Conservation (phyloP, 129 eudicot genomes). For the Pittosporum tobira region DNA sequence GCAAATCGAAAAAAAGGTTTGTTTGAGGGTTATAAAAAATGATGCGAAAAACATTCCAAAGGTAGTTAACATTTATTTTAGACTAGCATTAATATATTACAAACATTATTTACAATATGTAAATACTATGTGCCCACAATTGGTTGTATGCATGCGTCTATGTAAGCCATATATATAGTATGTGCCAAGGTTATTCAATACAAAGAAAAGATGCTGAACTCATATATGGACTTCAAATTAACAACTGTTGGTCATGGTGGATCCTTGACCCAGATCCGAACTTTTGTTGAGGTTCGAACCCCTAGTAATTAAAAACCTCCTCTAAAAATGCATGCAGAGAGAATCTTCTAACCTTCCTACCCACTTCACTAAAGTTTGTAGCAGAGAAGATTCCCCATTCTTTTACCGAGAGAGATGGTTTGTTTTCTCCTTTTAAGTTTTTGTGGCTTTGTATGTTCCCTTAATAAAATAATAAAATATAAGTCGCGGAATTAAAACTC, state of each 20-base stretch:
- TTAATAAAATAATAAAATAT: too few relatives aligned
- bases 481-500: conserved; percentile 64
- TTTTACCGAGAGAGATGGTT: conserved; percentile 25
- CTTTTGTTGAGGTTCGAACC: conserved; percentile 19
- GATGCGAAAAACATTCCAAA: too few relatives aligned
- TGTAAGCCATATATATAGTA: conserved; percentile 3
- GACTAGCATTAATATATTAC: too few relatives aligned
- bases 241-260: conserved; percentile 23
- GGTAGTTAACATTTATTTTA: too few relatives aligned
- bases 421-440: conserved; percentile 35
- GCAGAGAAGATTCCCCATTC: conserved; percentile 74
- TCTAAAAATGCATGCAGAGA: conserved; percentile 13
- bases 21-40: too few relatives aligned
- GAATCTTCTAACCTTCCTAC: conserved; percentile 72
- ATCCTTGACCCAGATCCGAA: conserved; percentile 52
- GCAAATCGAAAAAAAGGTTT: too few relatives aligned
- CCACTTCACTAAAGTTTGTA: conserved; percentile 80
- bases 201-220: conserved; percentile 12
- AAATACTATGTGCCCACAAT: too few relatives aligned
- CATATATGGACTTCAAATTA: conserved; percentile 35
- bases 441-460: conserved; percentile 39
- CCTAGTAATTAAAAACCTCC: background rate
- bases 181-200: background rate
- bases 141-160: too few relatives aligned
- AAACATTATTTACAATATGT: too few relatives aligned